Conservation (phyloP, 148 eudicot species). For the Nepenthes mirabilis region DNA sequence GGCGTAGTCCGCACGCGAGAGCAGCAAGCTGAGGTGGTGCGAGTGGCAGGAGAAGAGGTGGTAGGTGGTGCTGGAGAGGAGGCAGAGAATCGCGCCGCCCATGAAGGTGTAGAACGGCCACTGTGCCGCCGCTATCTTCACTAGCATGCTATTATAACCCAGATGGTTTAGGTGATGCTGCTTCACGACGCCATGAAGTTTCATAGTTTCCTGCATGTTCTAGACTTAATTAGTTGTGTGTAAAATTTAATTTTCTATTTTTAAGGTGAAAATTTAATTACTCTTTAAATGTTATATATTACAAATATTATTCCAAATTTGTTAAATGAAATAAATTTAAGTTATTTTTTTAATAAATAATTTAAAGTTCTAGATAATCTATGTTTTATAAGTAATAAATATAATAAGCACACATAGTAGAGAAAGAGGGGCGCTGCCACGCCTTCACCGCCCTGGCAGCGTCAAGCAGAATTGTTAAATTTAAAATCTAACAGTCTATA, state of each 20-base stretch:
- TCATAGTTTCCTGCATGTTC: slow-evolving; percentile 21
- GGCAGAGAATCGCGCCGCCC: slow-evolving; percentile 84
- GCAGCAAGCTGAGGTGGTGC: slow-evolving; percentile 33
- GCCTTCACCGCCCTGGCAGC: too few relatives aligned
- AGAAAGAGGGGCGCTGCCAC: too few relatives aligned
- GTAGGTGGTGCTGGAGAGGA: slow-evolving; percentile 63
- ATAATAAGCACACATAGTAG: too few relatives aligned
- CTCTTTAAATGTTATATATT: background rate
- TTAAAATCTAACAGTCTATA: too few relatives aligned
- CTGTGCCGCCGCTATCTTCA: slow-evolving; percentile 20
- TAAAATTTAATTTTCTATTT: too few relatives aligned
- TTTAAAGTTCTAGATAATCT: too few relatives aligned
- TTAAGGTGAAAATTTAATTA: background rate
- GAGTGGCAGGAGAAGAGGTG: slow-evolving; percentile 96
- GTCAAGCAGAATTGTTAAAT: too few relatives aligned
- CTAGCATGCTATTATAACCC: background rate
- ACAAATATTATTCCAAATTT: background rate
- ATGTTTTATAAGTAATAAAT: too few relatives aligned
- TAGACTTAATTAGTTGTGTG: slow-evolving; percentile 2
- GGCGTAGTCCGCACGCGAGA: slow-evolving; percentile 62
- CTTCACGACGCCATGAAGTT: background rate
- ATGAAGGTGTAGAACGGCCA: slow-evolving; percentile 92
- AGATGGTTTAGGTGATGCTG: background rate
- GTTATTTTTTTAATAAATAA: too few relatives aligned
- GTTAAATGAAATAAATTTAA: slow-evolving; percentile 15